Evolutionary conservation across 495 filamentous ascomycete species (phyloP).

Genomic region (Tuber magnatum): DNA sequence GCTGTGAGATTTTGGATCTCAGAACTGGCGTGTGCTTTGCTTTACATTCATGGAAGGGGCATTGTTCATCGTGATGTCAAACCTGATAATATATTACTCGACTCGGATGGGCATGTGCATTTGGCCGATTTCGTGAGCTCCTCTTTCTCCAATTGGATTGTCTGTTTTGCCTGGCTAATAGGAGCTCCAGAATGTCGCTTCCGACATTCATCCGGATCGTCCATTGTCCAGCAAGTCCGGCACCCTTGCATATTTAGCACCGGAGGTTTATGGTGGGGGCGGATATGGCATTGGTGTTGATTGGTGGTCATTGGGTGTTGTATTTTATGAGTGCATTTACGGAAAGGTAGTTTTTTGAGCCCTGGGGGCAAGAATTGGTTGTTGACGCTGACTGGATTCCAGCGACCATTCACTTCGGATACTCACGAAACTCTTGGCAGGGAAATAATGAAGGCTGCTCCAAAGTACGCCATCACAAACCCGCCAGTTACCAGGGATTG

Average conservation of each 20-base stretch:
- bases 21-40: slow-evolving; percentile 82
- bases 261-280: slow-evolving; percentile 83
- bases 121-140: slow-evolving; percentile 87
- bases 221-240: slow-evolving; percentile 90
- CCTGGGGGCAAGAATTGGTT: neutral
- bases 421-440: slow-evolving; percentile 71
- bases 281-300: slow-evolving; percentile 85
- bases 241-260: slow-evolving; percentile 89
- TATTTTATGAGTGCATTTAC: slow-evolving; percentile 98
- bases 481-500: slow-evolving; percentile 81
- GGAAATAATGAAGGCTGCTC: slow-evolving; percentile 72
- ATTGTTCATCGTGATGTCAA: slow-evolving; percentile 97
- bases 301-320: slow-evolving; percentile 96
- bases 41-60: slow-evolving; percentile 82
- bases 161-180: slow-evolving; percentile 15
- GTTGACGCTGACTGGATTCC: slow-evolving; percentile 37
- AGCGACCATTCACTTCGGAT: slow-evolving; percentile 84
- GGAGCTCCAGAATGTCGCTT: slow-evolving; percentile 75
- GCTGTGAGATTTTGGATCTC: slow-evolving; percentile 95
- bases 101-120: slow-evolving; percentile 92
- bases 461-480: slow-evolving; percentile 79
- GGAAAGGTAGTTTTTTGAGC: slow-evolving; percentile 64
- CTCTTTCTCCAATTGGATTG: neutral
- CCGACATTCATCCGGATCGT: slow-evolving; percentile 77
- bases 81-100: slow-evolving; percentile 91